Evolutionary conservation across 2,329 filamentous ascomycete genomes (phyloP).

Genomic region (Huntiella savannae): DNA sequence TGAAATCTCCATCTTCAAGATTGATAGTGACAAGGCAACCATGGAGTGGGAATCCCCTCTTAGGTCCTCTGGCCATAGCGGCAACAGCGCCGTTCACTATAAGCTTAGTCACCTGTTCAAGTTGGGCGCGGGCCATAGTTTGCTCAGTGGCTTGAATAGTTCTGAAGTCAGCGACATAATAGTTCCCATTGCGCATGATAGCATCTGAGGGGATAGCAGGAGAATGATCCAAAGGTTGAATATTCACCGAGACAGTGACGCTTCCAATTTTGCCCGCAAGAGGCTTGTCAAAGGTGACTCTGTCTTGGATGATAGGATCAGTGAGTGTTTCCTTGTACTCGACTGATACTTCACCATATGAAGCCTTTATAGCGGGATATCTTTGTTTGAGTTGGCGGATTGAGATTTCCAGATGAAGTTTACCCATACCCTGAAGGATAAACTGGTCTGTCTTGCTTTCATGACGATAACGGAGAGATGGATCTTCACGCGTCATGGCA

Average conservation of each 20-base stretch:
- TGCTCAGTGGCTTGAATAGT: slow-evolving; percentile 1
- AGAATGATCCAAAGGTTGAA: slow-evolving; percentile 38
- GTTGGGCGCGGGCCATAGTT: background rate
- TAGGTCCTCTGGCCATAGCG: slow-evolving; percentile 68
- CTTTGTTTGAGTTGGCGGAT: slow-evolving; percentile 73
- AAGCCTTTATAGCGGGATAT: slow-evolving; percentile 51
- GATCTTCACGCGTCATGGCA: slow-evolving; percentile 74
- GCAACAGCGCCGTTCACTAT: slow-evolving; percentile 67
- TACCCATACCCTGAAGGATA: slow-evolving; percentile 87
- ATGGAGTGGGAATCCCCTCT: slow-evolving; percentile 62
- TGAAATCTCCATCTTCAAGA: slow-evolving; percentile 35
- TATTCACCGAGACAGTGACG: slow-evolving; percentile 50
- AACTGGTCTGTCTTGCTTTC: slow-evolving; percentile 89
- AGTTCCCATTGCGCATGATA: slow-evolving; percentile 50
- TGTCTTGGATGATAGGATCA: slow-evolving; percentile 33
- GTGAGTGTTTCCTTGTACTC: slow-evolving; percentile 78
- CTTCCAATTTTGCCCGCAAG: slow-evolving; percentile 64
- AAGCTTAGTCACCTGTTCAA: slow-evolving; percentile 32
- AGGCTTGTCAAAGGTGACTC: slow-evolving; percentile 53
- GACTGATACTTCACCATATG: slow-evolving; percentile 84
- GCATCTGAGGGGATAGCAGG: slow-evolving; percentile 21
- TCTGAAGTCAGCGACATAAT: slow-evolving; percentile 27
- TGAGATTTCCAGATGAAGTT: slow-evolving; percentile 85
- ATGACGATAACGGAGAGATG: slow-evolving; percentile 65
- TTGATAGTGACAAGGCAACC: slow-evolving; percentile 51